Conservation (phyloP, 2,329 filamentous ascomycete species). For the Penicillium oxalicum region DNA sequence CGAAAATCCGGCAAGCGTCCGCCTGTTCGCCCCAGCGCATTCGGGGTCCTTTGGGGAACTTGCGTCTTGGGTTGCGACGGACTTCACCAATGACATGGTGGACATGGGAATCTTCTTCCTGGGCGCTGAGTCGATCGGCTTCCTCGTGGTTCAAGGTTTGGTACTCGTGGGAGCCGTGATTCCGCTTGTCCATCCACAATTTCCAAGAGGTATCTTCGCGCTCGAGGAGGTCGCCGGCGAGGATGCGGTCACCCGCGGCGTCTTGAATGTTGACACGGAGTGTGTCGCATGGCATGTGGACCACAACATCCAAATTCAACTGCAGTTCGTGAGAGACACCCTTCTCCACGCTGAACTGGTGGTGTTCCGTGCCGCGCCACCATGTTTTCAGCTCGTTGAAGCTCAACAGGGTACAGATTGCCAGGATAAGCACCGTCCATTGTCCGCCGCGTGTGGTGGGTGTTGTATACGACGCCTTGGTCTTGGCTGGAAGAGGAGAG, state of each 20-base stretch:
- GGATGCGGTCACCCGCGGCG: conserved; percentile 82
- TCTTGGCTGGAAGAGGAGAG: conserved; percentile 65
- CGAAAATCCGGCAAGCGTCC: conserved; percentile 84
- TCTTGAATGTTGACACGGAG: conserved; percentile 98
- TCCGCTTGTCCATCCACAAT: conserved; percentile 70
- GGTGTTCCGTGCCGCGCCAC: conserved; percentile 77
- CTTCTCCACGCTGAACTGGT: conserved; percentile 91
- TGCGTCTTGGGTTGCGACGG: conserved; percentile 58
- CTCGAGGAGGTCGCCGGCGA: conserved; percentile 67
- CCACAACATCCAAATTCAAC: conserved; percentile 90
- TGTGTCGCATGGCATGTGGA: conserved; percentile 79
- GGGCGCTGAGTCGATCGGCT: conserved; percentile 42
- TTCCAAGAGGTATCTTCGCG: conserved; percentile 74
- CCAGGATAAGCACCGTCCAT: conserved; percentile 79
- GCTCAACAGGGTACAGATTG: conserved; percentile 68
- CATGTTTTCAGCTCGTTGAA: conserved; percentile 73
- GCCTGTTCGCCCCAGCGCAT: conserved; percentile 50
- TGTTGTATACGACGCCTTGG: conserved; percentile 86
- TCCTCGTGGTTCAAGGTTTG: conserved; percentile 57
- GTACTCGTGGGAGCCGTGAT: conserved; percentile 54
- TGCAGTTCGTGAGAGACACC: conserved; percentile 81
- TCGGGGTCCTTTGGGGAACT: conserved; percentile 67
- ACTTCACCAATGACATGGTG: conserved; percentile 80
- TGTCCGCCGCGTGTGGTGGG: conserved; percentile 81
- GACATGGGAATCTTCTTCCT: conserved; percentile 72